Evolutionary conservation across 306 rosid species (phyloP), one percentile per base, ranked within the genome.

Genomic region (Boehmeria nivea): DNA sequence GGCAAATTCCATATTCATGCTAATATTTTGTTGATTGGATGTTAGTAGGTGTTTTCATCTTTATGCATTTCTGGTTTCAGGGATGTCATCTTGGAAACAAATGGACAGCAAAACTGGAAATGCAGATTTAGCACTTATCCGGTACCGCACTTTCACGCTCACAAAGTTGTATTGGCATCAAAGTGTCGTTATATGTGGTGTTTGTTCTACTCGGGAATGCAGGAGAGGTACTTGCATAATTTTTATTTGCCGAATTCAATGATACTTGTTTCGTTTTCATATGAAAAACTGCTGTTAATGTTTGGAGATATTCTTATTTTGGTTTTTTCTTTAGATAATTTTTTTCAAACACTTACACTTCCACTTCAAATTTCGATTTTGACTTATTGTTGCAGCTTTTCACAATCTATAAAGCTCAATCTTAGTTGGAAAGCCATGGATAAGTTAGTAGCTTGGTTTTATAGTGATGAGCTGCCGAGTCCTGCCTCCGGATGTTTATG

Each of bases 141-240:
- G 42, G 66, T 68, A 57, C 91, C 91, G 8, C 98, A 86, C 69
- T 33, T 78, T 76, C 98, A 90, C 75, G 83, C 43, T 59, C 98
- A 90, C 83, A 86, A 84, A 74, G 81, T 84, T 54, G 64, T 90
- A 57, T 66, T 90, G 80, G 85, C 79, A 57, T 61, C 88, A 65
- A 82, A 81, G 60, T 84, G 83, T 70, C 84, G 79, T 46, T 90
- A 90, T 72, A 72, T 90, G 54, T 78, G 57, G 49, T 94, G 81
- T 69, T 78, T 90, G 69, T 82, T 84, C 50, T 65, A 72, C 52
- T 86, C 95, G 43, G 91, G 95, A 72, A 90, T 90, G 95, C 80
- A 61, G 75, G 97, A 90, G 64, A 90, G 97, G 97, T 86, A 48
- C 61, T 37, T 64, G 14, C 45, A 43, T 37, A 2, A 26, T 42